A percentile compares a stretch with the other conserved stretches of the same genome.
phyloP scores from a whole-genome alignment of 331 rosid genomes.

The Arachis monticola region DNA sequence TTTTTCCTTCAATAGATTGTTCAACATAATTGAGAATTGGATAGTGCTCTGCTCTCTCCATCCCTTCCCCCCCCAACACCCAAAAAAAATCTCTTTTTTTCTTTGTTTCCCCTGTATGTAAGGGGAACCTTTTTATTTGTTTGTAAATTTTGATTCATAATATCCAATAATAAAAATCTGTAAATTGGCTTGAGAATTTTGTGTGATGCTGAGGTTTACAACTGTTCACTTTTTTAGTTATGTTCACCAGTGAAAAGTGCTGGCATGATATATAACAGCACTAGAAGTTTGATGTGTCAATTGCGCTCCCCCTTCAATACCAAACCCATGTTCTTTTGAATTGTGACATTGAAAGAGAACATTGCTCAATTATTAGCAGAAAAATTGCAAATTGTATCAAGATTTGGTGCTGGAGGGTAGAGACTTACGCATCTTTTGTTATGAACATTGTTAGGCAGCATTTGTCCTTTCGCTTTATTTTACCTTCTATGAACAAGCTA shows the following conservation, averaged over 20 bases:
- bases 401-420: constrained; percentile 7
- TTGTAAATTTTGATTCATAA: constrained; percentile 36
- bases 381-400: constrained; percentile 28
- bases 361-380: constrained; percentile 37
- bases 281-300: constrained; percentile 34
- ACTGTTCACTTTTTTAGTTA: constrained; percentile 24
- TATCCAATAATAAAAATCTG: constrained; percentile 47
- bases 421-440: constrained; percentile 29
- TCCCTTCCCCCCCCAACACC: no score
- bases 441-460: constrained; percentile 34
- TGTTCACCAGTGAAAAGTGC: constrained; percentile 34
- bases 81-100: no score
- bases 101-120: constrained; percentile 41
- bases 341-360: constrained; percentile 41
- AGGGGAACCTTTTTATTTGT: constrained; percentile 15
- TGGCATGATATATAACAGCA: constrained; percentile 23
- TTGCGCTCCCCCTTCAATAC: constrained; percentile 35
- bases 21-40: constrained; percentile 29
- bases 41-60: no score
- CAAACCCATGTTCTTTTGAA: constrained; percentile 37
- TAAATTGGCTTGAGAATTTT: constrained; percentile 50
- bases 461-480: constrained; percentile 34
- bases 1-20: constrained; percentile 19
- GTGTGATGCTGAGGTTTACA: constrained; percentile 24
- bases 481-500: neutral